Base-by-base conservation (phyloP, 2,329 filamentous ascomycete species). In the Colletotrichum orbiculare region DNA sequence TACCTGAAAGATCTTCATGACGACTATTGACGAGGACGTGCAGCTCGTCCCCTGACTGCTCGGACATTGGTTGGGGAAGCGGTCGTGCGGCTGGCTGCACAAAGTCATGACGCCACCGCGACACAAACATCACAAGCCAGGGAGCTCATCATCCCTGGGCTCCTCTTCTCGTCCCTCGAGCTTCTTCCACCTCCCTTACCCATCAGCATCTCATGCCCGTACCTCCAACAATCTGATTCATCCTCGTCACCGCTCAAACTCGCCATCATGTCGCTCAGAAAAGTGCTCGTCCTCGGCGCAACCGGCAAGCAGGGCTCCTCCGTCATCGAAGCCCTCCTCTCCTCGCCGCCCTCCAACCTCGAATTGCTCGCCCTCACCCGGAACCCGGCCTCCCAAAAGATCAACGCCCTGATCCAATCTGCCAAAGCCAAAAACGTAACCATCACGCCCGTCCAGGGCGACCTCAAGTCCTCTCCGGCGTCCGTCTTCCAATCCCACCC, bases 221-320 rank as follows among this genome's bases (percentile, higher is more conserved):
- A 25, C 25, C 4, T 25, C 25, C 25, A 5, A 25, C 4, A 25
- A 25, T 25, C 25, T 25, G 25, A 25, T 25, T 39, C 17, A 8
- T 10, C 35, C 12, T 52, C 6, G 34, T 7, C 13, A 1, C 39
- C 7, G n/a, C 15, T 25, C 15, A 49, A 17, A 7, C 6, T 7
- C 12, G n/a, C 11, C 48, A 64, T 4, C 25, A 66, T 66, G 54
- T 69, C 73, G 67, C 67, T 71, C 33, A 69, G 69, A 13, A 68
- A 80, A 45, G 67, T 84, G 55, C 78, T 85, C 64, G 70, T 85
- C 60, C 72, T 85, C 41, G 82, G 82, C 42, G 83, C 76, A 54
- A 81, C 74, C 42, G 83, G 83, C n/a, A 79, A 80, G 61, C 83
- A 81, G 52, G 83, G 83, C 66, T 72, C 75, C 47, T 73, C 83